Conservation (phyloP, 257 asterid species). For the Capsicum baccatum region DNA sequence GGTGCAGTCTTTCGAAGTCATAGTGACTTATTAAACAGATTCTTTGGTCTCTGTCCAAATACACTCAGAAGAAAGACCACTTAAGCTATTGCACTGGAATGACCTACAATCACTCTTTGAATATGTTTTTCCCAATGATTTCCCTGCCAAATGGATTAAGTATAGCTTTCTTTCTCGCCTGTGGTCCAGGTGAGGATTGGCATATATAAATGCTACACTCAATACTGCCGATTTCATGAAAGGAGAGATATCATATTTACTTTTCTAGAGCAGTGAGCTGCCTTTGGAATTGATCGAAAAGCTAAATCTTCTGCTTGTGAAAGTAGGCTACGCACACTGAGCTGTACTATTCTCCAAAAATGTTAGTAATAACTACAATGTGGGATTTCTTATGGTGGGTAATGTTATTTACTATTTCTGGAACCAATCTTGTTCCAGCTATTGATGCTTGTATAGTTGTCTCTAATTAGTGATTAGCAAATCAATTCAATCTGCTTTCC, state of each 20-base stretch:
- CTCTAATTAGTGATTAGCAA: background rate
- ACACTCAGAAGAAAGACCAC: background rate
- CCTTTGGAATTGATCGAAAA: background rate
- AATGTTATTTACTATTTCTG: background rate
- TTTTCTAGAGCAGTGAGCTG: background rate
- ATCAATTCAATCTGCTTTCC: background rate
- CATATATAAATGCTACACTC: conserved; percentile 2
- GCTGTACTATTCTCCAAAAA: conserved; percentile 3
- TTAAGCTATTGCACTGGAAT: background rate
- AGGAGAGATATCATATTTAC: conserved; percentile 15
- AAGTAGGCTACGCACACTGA: conserved; percentile 12
- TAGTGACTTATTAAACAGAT: background rate
- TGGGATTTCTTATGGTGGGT: conserved; percentile 1
- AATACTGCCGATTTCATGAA: background rate
- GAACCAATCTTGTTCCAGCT: background rate
- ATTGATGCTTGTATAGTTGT: background rate
- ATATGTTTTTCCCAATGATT: background rate
- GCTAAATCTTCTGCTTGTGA: background rate
- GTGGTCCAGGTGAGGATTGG: background rate
- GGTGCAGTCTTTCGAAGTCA: background rate
- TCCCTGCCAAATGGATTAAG: background rate
- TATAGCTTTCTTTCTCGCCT: background rate
- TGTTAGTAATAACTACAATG: background rate
- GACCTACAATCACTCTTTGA: background rate
- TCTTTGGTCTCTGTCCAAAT: background rate